Base-by-base conservation (phyloP, 2,329 filamentous ascomycete species). In the Plectosphaerella cucumerina region DNA sequence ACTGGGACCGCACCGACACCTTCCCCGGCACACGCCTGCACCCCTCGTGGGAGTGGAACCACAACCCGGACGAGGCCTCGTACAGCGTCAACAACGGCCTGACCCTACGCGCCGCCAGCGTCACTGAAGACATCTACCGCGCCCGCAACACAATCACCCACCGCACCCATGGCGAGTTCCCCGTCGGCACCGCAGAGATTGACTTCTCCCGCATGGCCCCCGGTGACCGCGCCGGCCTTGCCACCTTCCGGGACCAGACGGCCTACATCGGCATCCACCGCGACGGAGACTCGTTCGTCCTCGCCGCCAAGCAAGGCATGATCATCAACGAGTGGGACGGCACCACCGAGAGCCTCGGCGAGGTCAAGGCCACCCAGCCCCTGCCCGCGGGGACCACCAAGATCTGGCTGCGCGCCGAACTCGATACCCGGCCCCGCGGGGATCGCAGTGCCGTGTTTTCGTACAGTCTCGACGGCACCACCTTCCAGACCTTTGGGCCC, bases 1-100 rank as follows among this genome's bases (percentile, higher is more conserved):
- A 56, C 33, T 60, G 62, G 51, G 58, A 60, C 0, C 70, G 76
- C 15, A 71, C 68, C 0, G 77, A 84, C 52, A 61, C 52, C 0
- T 84, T 84, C 54, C 46, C 54, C 0, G 75, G 73, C 1, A 58
- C 64, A 0, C 55, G 62, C 0, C 66, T 84, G 1, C 61, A 66
- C 6, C 67, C 70, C 0, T 65, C 72, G 2, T 84, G 77, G 76
- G 80, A 84, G 60, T 84, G 80, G 80, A 85, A 84, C 58, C 81
- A 84, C 56, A 83, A 84, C 60, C 81, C 81, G 0, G 78, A 84
- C 50, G 68, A 63, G 1, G 65, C 61, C 10, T 74, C 71, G 9
- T 84, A 64, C 57, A 60, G 58, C 2, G 65, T 81, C 11, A 61
- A 67, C 39, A 65, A 72, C 26, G 74, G 76, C 2, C 58, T 84